Evolutionary conservation across 1,139 yeast genomes (phyloP), one percentile per base, ranked within the genome.

Genomic region (Blastobotrys malaysiensis): DNA sequence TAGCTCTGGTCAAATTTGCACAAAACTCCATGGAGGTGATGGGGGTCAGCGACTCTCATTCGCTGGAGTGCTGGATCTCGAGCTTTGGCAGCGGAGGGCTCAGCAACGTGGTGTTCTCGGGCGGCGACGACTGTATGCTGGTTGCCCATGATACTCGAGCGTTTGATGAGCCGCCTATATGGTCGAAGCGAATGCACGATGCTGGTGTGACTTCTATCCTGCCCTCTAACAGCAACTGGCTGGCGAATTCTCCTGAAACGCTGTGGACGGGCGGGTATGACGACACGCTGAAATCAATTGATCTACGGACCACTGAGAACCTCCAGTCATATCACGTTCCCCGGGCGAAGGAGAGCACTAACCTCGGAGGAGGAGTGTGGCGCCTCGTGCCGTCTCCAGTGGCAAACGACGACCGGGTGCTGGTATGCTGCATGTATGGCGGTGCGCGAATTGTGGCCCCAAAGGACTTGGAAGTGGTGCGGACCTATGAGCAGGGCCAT

Each of bases 301-400:
- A 91, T 68, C 66, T 89, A 47, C 72, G 96, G 55, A 77, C 81
- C 59, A 63, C 74, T 1, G 80, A 75, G 45, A 65, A 63, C 43
- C 67, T 81, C 50, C 57, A 59, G 46, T 69, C 78, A 9, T 69
- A 73, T 14, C 80, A 83, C 0, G 68, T 77, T 0, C 91, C 91
- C 6, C 65, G 68, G 51, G 72, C 73, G 1, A 59, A 67, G 5
- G 67, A 73, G 20, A 72, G 73, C 50, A 71, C 75, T 44, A 80
- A 85, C 52, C 73, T 91, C 1, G 93, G 91, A 0, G 98, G 98
- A 6, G 99, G 99, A 1, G 98, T 91, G 2, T 93, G 99, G 99
- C 74, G 96, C 61, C 75, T 93, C 55, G 72, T 83, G 1, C 96
- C 96, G 1, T 74, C 79, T 43, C 84, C 86, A 0, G 55, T 59